Base-by-base conservation (phyloP, 495 filamentous ascomycete genomes). In the Pyrenula massariospora region DNA sequence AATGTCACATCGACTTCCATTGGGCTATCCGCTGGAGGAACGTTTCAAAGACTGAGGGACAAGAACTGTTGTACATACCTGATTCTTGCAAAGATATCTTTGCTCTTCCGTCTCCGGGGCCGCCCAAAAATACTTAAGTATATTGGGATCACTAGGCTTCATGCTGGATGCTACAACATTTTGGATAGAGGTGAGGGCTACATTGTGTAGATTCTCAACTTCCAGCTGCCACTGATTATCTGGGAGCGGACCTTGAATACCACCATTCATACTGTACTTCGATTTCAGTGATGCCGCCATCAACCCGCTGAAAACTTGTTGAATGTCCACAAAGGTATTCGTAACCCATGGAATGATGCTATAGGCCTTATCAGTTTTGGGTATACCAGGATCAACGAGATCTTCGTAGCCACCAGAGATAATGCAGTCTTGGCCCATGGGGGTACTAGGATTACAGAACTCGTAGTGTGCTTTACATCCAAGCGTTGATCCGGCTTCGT, bases 181-280 rank as follows among this genome's bases (percentile, higher is more conserved):
- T 21, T 61, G 59, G 22, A 58, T 10, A 12, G 24, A 12, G 1
- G 59, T 25, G 3, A 58, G 24, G 2, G 42, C 12, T 2, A 50
- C 54, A 12, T 48, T n/a, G 24, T 22, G 54, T 24, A 36, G 54
- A 50, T 61, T 19, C 1, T 11, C 22, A 19, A 61, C 59, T 25
- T 59, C 57, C 10, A 31, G 11, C 25, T 58, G 56, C 59, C 59
- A 61, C 15, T 61, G 59, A 23, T 59, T 59, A 11, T 24, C 15
- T 1, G 59, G 12, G 1, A 61, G 24, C 53, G 25, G 12, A 55
- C 53, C 15, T 48, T 21, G 3, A 53, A 48, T 1, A 3, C 21
- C 19, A 11, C 1, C 15, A 55, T 21, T 19, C 19, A 12, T 25
- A n/a, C 1, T 36, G 20, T 24, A 12, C 22, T 21, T 1, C 2